Evolutionary conservation across 371 early-diverging fungal species (phyloP).

Genomic region (Rhizopus stolonifer): DNA sequence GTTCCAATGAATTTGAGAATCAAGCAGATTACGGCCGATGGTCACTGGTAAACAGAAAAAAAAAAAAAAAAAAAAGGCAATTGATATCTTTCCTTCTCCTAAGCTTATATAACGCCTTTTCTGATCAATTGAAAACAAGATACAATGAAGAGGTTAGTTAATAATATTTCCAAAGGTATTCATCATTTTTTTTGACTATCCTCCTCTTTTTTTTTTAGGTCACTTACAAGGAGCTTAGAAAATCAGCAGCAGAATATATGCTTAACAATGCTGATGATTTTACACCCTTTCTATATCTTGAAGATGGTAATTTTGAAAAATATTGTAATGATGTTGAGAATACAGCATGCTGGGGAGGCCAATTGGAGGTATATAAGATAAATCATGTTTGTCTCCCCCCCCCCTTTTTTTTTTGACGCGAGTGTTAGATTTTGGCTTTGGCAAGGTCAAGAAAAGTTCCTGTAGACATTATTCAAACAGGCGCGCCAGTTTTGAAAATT

Average conservation of each 20-base stretch:
- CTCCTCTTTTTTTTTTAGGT: constrained; percentile 22
- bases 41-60: constrained; percentile 69
- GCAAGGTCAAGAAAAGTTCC: constrained; percentile 67
- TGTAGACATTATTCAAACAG: constrained; percentile 80
- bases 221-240: constrained; percentile 61
- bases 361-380: constrained; percentile 71
- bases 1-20: constrained; percentile 42
- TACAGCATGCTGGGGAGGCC: constrained; percentile 94
- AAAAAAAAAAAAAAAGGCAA: neutral
- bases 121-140: constrained; percentile 70
- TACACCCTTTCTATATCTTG: constrained; percentile 81
- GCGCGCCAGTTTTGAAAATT: constrained; percentile 70
- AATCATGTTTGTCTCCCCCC: no score
- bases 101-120: constrained; percentile 84
- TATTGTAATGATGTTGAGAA: constrained; percentile 80
- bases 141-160: constrained; percentile 46
- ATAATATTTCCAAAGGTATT: no score
- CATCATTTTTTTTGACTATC: no score
- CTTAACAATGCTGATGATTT: constrained; percentile 80
- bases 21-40: constrained; percentile 73
- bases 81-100: constrained; percentile 11
- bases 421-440: constrained; percentile 73
- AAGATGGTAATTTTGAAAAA: constrained; percentile 75
- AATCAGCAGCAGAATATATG: constrained; percentile 79
- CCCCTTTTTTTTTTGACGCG: no score